These are phyloP conservation scores for Jatropha podagrica DNA, from an alignment of 441 rosid species.

Conservation along the genomic window DNA sequence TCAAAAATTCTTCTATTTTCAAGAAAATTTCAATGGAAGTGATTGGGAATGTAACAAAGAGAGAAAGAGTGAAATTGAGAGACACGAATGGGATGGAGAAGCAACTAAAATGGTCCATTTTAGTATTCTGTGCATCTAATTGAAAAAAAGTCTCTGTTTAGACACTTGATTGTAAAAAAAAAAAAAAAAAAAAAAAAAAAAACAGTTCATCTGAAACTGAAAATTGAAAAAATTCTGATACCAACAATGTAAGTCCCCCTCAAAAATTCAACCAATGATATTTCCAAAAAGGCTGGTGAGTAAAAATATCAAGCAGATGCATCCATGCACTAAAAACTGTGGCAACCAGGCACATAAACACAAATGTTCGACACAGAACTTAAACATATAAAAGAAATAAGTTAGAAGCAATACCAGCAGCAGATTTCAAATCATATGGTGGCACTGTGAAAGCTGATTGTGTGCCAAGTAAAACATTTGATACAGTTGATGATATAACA, in stretches of 20 bases:
- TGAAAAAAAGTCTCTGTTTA: neutral
- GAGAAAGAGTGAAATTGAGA: neutral
- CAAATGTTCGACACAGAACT: neutral
- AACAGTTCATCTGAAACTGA: neutral
- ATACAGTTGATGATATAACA: constrained; percentile 90
- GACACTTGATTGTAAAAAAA: neutral
- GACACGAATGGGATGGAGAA: neutral
- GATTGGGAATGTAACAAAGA: neutral
- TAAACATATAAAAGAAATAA: constrained; percentile 7
- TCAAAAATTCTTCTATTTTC: neutral
- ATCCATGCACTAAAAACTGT: neutral
- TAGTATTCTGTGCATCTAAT: neutral
- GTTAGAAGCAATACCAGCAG: constrained; percentile 64
- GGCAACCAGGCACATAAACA: neutral
- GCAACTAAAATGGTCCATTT: neutral
- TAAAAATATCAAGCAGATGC: neutral
- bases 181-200: neutral
- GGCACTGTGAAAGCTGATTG: constrained; percentile 96
- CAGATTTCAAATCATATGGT: constrained; percentile 88
- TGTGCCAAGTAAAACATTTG: constrained; percentile 85
- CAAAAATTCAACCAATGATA: neutral
- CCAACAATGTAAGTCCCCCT: neutral
- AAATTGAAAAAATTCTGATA: neutral
- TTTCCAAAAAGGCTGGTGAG: neutral
- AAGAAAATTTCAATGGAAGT: neutral